These are phyloP conservation scores for Luzula sylvatica DNA, from an alignment of 176 grass and related monocot species.

Conservation along the genomic window DNA sequence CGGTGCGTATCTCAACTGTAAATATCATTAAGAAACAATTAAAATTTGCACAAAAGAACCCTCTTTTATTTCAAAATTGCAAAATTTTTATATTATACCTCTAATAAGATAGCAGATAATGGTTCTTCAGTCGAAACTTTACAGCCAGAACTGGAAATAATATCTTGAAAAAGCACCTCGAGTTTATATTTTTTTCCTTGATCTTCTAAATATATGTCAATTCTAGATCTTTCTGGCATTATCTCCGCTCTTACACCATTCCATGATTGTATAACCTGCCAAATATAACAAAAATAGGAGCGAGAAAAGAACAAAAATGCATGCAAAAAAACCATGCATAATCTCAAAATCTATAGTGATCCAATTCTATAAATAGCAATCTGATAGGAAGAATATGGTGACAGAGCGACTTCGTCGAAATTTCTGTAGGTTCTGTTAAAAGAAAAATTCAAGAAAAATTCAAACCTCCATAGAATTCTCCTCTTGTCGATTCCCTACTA, in stretches of 20 bases:
- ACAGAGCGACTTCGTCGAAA: too few relatives aligned
- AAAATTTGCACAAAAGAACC: slow-evolving; percentile 5
- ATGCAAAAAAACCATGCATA: too few relatives aligned
- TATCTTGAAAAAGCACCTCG: slow-evolving; percentile 62
- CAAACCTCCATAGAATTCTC: slow-evolving; percentile 14
- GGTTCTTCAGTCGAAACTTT: slow-evolving; percentile 20
- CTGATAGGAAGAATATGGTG: too few relatives aligned
- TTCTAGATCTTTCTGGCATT: slow-evolving; percentile 46
- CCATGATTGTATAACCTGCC: slow-evolving; percentile 43
- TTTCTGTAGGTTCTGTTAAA: too few relatives aligned
- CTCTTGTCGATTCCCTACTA: slow-evolving; percentile 17
- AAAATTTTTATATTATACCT: slow-evolving; percentile 35
- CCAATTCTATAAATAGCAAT: too few relatives aligned
- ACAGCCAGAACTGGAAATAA: slow-evolving; percentile 46
- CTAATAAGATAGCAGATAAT: slow-evolving; percentile 45
- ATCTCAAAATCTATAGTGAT: too few relatives aligned
- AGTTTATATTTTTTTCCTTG: slow-evolving; percentile 47
- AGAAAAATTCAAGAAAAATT: background rate
- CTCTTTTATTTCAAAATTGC: slow-evolving; percentile 8
- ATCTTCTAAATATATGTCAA: slow-evolving; percentile 61
- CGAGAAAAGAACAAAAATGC: too few relatives aligned
- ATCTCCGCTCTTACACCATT: slow-evolving; percentile 64
- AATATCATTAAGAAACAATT: slow-evolving; percentile 19
- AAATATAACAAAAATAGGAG: slow-evolving; percentile 21
- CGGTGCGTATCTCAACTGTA: slow-evolving; percentile 80